Base-by-base conservation (phyloP, 495 filamentous ascomycete genomes). In the Penicillium canariense region DNA sequence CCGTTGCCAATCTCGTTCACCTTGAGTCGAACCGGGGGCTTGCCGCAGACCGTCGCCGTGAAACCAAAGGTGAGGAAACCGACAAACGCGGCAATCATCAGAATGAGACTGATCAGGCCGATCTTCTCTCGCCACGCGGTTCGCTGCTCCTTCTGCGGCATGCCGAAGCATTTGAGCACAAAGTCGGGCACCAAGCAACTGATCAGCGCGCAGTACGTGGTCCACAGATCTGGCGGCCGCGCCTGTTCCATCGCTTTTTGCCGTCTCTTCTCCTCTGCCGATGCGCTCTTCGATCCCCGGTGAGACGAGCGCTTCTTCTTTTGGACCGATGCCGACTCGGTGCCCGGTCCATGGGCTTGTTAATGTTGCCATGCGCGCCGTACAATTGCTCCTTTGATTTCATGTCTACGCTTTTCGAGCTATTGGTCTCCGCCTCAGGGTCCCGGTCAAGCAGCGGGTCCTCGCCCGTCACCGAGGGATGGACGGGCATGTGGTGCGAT, bases 61-160 rank as follows among this genome's bases (percentile, higher is more conserved):
- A 99, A 99, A 35, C 94, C 95, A 60, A 99, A 97, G 0, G 95
- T 99, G 34, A 99, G 75, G 72, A 92, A 99, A 60, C 95, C 95
- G 50, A 99, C 94, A 62, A 95, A 85, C 10, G 83, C 82, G 66
- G 88, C 92, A 64, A 97, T 91, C 51, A 90, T 69, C 17, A 96
- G 61, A 64, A 99, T 97, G 63, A 97, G 82, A 74, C 90, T 95
- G 67, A 97, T 88, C 50, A 99, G 76, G 5, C 95, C 95, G 80
- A 99, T 96, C 80, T 99, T 99, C 69, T 99, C 95, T 52, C 95
- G 85, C 95, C 95, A 99, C 15, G 95, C 95, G 58, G 90, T 82
- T 56, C 92, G 89, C 68, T 97, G 91, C 15, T 84, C 90, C 70
- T 88, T 94, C 42, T 87, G 74, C n/a, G 87, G 83, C 79, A 89